Evolutionary conservation across 1,284 basidiomycete genomes (phyloP).

Genomic region (Trametes sp.): DNA sequence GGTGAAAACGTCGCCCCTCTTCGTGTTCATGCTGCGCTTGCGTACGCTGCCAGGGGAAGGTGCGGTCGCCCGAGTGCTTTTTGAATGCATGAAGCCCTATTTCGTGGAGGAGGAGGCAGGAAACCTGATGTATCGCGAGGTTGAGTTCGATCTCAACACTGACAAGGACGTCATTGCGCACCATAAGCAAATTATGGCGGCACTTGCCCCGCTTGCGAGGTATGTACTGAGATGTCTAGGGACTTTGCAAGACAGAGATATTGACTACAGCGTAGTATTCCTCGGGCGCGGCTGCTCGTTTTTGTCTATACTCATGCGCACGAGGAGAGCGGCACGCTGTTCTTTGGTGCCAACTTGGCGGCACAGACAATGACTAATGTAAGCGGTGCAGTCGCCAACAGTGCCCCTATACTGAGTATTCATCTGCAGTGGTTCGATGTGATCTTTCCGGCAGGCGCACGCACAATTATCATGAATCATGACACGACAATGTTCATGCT

Average conservation of each 20-base stretch:
- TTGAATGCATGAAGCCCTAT: not conserved
- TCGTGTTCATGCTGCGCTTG: not conserved
- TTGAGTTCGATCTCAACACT: not conserved
- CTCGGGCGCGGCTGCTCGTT: not conserved
- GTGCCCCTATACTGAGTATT: not conserved
- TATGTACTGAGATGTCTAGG: not conserved
- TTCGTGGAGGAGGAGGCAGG: not conserved
- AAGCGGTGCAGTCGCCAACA: not conserved
- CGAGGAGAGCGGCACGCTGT: not conserved
- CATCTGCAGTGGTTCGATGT: not conserved
- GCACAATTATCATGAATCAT: not conserved
- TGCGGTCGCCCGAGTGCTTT: not conserved
- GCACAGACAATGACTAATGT: not conserved
- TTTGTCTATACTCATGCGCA: not conserved
- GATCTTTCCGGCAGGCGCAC: not conserved
- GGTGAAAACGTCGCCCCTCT: not conserved
- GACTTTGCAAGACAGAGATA: not conserved
- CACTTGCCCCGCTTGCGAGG: not conserved
- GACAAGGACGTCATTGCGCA: not conserved
- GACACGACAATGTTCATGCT: not conserved
- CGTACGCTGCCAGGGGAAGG: not conserved
- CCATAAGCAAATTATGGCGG: not conserved
- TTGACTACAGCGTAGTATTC: not conserved
- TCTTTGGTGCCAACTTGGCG: not conserved
- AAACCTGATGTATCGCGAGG: not conserved